Evolutionary conservation across 768 basidiomycete species (phyloP).

Genomic region (Termitomyces sp.): DNA sequence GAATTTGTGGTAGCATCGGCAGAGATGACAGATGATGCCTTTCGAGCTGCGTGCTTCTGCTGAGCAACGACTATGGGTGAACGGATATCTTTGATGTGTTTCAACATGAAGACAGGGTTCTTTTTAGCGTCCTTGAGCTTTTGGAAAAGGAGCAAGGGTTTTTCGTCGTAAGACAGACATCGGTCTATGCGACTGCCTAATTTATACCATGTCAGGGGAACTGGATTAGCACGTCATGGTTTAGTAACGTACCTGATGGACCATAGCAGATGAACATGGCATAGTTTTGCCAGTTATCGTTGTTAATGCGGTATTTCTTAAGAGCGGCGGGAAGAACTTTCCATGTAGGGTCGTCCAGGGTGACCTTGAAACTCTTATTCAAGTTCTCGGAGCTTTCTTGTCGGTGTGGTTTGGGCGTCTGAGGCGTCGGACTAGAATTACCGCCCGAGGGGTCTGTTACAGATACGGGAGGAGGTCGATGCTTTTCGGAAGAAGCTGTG

Average conservation of each 20-base stretch:
- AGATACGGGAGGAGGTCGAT: constrained; percentile 24
- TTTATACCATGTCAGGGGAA: background rate
- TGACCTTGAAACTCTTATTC: constrained; percentile 91
- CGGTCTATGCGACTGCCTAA: constrained; percentile 79
- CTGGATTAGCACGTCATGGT: background rate
- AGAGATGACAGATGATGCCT: constrained; percentile 56
- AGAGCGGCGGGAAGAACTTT: constrained; percentile 97
- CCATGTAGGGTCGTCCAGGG: constrained; percentile 96
- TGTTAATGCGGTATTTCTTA: constrained; percentile 98
- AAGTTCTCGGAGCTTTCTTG: constrained; percentile 73
- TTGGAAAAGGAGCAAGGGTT: constrained; percentile 94
- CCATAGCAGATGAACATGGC: constrained; percentile 99
- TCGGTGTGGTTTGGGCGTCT: constrained; percentile 39
- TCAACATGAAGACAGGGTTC: constrained; percentile 98
- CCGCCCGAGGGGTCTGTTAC: constrained; percentile 24
- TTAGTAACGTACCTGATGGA: constrained; percentile 58
- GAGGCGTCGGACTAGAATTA: constrained; percentile 25
- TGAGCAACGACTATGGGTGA: constrained; percentile 96
- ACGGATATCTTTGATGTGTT: constrained; percentile 94
- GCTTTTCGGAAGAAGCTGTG: constrained; percentile 24
- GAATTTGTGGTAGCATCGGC: constrained; percentile 34
- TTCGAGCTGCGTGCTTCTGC: constrained; percentile 89
- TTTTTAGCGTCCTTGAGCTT: constrained; percentile 96
- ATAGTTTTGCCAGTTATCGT: constrained; percentile 98
- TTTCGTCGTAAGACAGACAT: constrained; percentile 96